These are phyloP conservation scores for Juncus effusus DNA, from an alignment of 176 grass and related monocot species.

Conservation along the genomic window DNA sequence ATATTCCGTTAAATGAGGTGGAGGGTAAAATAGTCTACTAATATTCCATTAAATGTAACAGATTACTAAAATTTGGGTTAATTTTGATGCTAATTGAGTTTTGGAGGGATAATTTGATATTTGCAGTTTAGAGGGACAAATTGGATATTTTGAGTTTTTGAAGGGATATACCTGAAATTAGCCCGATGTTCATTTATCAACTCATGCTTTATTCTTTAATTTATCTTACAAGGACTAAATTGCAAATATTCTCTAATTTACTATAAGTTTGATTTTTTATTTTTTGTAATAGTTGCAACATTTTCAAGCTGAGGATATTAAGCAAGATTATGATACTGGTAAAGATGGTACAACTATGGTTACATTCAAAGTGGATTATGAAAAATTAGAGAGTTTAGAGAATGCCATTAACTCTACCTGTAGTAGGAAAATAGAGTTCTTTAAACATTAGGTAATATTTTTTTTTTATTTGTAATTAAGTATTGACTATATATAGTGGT, in stretches of 20 bases:
- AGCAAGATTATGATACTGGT: slow-evolving; percentile 93
- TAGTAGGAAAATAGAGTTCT: slow-evolving; percentile 74
- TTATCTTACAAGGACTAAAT: slow-evolving; percentile 23
- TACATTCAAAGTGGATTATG: slow-evolving; percentile 79
- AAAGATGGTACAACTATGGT: slow-evolving; percentile 83
- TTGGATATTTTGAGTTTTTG: not conserved
- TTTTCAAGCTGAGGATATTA: slow-evolving; percentile 87
- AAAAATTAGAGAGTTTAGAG: slow-evolving; percentile 68
- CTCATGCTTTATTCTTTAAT: slow-evolving; percentile 3
- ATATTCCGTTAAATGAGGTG: no score
- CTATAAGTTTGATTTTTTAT: not conserved
- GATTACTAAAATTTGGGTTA: no score
- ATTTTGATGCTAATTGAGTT: no score
- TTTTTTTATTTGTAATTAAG: no score
- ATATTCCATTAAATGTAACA: no score
- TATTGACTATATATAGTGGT: no score
- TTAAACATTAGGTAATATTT: slow-evolving; percentile 27
- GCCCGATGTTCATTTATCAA: not conserved
- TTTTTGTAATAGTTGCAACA: slow-evolving; percentile 62
- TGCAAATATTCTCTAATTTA: slow-evolving; percentile 21
- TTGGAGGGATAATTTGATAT: no score
- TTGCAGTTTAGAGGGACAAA: no score
- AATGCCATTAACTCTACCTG: slow-evolving; percentile 78
- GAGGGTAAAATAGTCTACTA: no score
- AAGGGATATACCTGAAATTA: not conserved